Conservation (phyloP, 768 basidiomycete genomes). For the Russula abietina region DNA sequence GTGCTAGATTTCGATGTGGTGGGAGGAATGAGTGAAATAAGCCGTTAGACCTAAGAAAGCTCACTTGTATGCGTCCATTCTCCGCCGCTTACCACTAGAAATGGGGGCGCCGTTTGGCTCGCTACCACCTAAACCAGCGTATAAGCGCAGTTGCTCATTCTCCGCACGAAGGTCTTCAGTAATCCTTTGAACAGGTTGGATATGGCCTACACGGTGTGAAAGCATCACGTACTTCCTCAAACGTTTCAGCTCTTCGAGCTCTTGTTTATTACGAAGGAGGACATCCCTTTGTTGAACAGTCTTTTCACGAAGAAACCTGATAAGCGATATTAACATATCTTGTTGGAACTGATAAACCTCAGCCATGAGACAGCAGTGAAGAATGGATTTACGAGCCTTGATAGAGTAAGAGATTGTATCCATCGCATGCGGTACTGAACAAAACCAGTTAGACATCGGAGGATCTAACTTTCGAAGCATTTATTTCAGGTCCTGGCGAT, state of each 20-base stretch:
- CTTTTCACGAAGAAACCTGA: slow-evolving; percentile 56
- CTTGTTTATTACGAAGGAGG: slow-evolving; percentile 48
- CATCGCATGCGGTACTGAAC: slow-evolving; percentile 50
- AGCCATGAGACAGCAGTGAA: not conserved
- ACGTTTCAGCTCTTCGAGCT: slow-evolving; percentile 40
- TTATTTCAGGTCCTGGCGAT: not conserved
- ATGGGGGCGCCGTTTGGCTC: slow-evolving; percentile 40
- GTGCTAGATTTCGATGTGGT: not conserved
- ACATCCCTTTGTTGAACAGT: slow-evolving; percentile 49
- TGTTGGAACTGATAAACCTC: slow-evolving; percentile 61
- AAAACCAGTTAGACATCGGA: slow-evolving; percentile 82
- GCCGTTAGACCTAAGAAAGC: slow-evolving; percentile 20
- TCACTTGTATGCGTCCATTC: slow-evolving; percentile 43
- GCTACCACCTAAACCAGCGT: slow-evolving; percentile 31
- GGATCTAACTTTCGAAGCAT: slow-evolving; percentile 52
- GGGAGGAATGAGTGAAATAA: not conserved
- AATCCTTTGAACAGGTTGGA: slow-evolving; percentile 35
- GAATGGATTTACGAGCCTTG: slow-evolving; percentile 42
- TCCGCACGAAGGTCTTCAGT: slow-evolving; percentile 46
- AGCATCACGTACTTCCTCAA: slow-evolving; percentile 44
- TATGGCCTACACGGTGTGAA: slow-evolving; percentile 4
- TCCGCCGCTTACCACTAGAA: slow-evolving; percentile 60
- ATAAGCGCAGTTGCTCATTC: slow-evolving; percentile 42
- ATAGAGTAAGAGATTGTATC: slow-evolving; percentile 61
- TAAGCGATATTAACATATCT: slow-evolving; percentile 62